phyloP scores from a whole-genome alignment of 129 eudicot species.

The Tanacetum coccineum region DNA sequence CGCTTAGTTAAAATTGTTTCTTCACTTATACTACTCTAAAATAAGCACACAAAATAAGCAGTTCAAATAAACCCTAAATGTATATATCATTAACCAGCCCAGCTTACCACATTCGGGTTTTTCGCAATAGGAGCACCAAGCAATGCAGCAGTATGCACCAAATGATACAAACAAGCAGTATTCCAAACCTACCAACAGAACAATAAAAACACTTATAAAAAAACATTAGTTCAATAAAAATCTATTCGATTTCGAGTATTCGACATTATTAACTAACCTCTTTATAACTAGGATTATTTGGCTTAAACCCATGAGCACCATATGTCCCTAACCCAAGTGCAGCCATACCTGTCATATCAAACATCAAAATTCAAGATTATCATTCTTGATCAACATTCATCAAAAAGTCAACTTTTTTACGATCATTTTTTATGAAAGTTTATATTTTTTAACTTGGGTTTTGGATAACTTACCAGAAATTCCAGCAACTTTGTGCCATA shows the following conservation, averaged over 20 bases:
- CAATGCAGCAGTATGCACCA: constrained; percentile 92
- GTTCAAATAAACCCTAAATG: too few species aligned
- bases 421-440: background rate
- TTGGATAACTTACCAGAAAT: constrained; percentile 52
- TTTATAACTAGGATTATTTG: constrained; percentile 69
- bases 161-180: constrained; percentile 84
- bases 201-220: background rate
- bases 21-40: too few species aligned
- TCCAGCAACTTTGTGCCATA: constrained; percentile 94
- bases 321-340: constrained; percentile 89
- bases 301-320: constrained; percentile 94
- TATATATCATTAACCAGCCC: too few species aligned
- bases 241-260: background rate
- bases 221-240: background rate
- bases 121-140: constrained; percentile 77
- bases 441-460: background rate
- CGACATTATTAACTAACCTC: constrained; percentile 38
- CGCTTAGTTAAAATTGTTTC: too few species aligned
- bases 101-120: constrained; percentile 67
- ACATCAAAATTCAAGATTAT: background rate
- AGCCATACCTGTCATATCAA: constrained; percentile 52
- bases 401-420: background rate
- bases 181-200: constrained; percentile 67
- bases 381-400: too few species aligned
- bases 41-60: too few species aligned